These are phyloP conservation scores for Curvularia spicifera DNA, from an alignment of 2,329 filamentous ascomycete genomes.

Conservation along the genomic window DNA sequence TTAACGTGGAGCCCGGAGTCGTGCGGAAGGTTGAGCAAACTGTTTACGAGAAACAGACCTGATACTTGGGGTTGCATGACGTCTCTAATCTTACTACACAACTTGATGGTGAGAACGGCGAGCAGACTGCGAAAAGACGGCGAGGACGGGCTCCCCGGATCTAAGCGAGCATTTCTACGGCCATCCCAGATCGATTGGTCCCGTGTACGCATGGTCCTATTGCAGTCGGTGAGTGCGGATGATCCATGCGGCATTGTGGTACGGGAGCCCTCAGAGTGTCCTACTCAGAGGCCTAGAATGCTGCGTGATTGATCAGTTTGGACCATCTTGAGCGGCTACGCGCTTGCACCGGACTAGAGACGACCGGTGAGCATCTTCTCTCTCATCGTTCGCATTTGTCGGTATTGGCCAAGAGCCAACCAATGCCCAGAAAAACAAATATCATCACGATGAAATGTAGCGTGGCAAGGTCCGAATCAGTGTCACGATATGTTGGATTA, in stretches of 20 bases:
- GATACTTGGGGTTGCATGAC: background rate
- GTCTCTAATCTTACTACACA: background rate
- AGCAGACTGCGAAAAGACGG: background rate
- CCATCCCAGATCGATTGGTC: background rate
- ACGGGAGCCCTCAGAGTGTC: background rate
- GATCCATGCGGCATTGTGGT: background rate
- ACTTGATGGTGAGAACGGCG: background rate
- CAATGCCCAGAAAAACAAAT: background rate
- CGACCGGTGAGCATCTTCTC: background rate
- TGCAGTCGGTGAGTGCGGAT: constrained; percentile 1
- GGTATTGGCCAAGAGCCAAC: background rate
- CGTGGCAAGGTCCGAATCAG: background rate
- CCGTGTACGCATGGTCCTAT: background rate
- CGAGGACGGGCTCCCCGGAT: background rate
- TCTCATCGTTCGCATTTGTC: background rate
- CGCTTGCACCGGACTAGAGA: background rate
- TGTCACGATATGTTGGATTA: background rate
- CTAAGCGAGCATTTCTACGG: constrained; percentile 4
- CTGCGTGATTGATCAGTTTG: background rate
- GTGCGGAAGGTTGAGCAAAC: background rate
- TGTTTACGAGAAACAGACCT: background rate
- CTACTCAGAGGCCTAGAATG: background rate
- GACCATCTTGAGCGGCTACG: background rate
- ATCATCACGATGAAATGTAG: background rate
- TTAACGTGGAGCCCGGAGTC: background rate